A percentile compares a stretch with the other conserved stretches of the same genome.
These are phyloP conservation scores for Imleria badia DNA, from an alignment of 768 basidiomycete species.

Conservation along the genomic window DNA sequence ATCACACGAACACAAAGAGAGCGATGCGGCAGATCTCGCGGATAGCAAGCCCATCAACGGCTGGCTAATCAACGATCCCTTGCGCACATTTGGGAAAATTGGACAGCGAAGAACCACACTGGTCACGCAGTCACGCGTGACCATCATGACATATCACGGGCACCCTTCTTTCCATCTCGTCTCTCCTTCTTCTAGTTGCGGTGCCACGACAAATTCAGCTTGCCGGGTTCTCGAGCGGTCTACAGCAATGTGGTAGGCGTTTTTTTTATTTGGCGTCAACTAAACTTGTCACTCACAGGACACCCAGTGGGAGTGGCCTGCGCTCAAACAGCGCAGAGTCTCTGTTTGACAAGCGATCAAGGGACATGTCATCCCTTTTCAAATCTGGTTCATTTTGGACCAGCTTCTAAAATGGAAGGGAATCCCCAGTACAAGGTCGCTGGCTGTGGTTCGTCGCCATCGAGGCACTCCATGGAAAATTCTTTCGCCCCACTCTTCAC, in stretches of 20 bases:
- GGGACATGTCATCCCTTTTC: conserved; percentile 31
- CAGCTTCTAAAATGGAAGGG: conserved; percentile 34
- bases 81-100: conserved; percentile 11
- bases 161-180: neutral
- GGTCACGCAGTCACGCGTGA: conserved; percentile 24
- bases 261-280: conserved; percentile 1
- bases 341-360: conserved; percentile 29
- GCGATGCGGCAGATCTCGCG: conserved; percentile 16
- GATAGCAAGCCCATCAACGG: conserved; percentile 5
- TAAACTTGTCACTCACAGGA: conserved; percentile 10
- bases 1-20: no score
- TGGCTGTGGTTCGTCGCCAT: conserved; percentile 12
- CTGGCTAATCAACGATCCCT: conserved; percentile 13
- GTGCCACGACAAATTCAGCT: conserved; percentile 4
- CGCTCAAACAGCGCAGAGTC: conserved; percentile 33
- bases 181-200: neutral
- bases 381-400: conserved; percentile 26
- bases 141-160: neutral
- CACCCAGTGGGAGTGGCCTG: neutral
- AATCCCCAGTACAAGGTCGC: conserved; percentile 17
- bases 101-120: conserved; percentile 9
- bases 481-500: conserved; percentile 20
- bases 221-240: conserved; percentile 2
- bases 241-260: neutral
- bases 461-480: conserved; percentile 16